A percentile compares a stretch with the other conserved stretches of the same genome.
These are phyloP conservation scores for Russula lepida DNA, from an alignment of 768 basidiomycete genomes.

Conservation along the genomic window DNA sequence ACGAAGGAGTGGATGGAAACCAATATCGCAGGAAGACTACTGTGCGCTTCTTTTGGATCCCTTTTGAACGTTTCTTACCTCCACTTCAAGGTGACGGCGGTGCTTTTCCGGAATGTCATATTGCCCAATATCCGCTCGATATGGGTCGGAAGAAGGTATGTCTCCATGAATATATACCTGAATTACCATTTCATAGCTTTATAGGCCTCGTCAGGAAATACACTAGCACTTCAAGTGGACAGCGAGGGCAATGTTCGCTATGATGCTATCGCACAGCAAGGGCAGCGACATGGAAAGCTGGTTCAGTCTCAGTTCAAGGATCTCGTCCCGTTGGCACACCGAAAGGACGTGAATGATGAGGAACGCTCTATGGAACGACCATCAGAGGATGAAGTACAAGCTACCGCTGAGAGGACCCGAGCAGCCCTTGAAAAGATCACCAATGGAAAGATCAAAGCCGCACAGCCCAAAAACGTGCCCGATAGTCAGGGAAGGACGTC, in stretches of 20 bases:
- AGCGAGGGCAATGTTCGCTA: constrained; percentile 94
- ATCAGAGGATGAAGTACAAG: constrained; percentile 84
- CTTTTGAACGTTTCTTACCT: constrained; percentile 8
- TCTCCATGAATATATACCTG: background rate
- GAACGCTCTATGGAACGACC: constrained; percentile 82
- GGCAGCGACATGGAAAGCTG: constrained; percentile 76
- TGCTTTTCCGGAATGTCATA: constrained; percentile 89
- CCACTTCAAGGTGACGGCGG: constrained; percentile 62
- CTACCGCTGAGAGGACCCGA: constrained; percentile 85
- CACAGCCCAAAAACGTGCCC: constrained; percentile 93
- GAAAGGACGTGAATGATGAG: constrained; percentile 76
- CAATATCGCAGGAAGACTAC: constrained; percentile 73
- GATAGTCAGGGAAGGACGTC: constrained; percentile 74
- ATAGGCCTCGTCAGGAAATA: constrained; percentile 86
- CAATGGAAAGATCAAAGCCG: constrained; percentile 95
- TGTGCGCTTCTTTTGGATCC: constrained; percentile 39
- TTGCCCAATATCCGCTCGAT: constrained; percentile 94
- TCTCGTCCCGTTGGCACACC: constrained; percentile 82
- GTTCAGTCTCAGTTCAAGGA: constrained; percentile 98
- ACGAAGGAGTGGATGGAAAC: constrained; percentile 79
- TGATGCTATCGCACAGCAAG: constrained; percentile 94
- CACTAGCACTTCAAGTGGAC: constrained; percentile 94
- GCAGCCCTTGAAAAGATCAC: constrained; percentile 90
- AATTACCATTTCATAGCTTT: background rate
- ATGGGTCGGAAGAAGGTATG: constrained; percentile 92